Base-by-base conservation (phyloP, 176 grass and related monocot species). In the Triticum timopheevii region DNA sequence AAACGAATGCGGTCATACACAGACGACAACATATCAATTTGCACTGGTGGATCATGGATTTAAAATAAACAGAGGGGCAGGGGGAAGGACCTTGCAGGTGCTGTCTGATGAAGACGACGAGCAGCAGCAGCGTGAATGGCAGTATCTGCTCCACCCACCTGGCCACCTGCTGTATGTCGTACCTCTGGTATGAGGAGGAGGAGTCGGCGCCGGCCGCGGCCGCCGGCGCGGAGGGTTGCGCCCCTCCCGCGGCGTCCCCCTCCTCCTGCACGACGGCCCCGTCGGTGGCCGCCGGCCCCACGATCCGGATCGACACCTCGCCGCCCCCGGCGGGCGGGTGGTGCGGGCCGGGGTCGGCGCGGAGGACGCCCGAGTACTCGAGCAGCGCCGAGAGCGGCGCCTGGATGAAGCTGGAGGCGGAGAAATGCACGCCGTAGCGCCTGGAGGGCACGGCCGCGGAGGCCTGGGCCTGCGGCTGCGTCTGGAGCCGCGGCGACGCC, bases 131-230 rank as follows among this genome's bases (percentile, higher is more conserved):
- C 65, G 96, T 96, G 86, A 98, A 98, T 23, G 96, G 96, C 27
- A 98, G 79, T 92, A 98, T 94, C 92, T 98, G 96, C 86, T 98
- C 96, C 68, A 94, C 95, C 96, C 96, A 98, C 82, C 90, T 85
- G 15, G 96, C 96, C 75, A 98, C 87, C 88, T 98, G 96, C 75
- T 98, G 96, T 90, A 98, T 94, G 91, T 98, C 93, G 82, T 98
- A 98, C 86, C 96, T 77, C 87, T 98, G 96, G 65, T 95, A 92
- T 3, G 92, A 91, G 4, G 50, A 54, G 50, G 88, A 84, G 0
- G 90, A 83, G 8, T 86, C 88, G 10, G 40, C 86, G 24, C 52
- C 52, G 22, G 17, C 73, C 10, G 77, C 24, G 5, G 7, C 34
- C 2, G 78, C 6, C 1, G 89, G 54, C 13, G 79, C 64, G 30